Percentiles rank a stretch among this genome's conserved stretches.
Evolutionary conservation across 495 filamentous ascomycete species (phyloP).

Genomic region (Tuber microsphaerosporum): DNA sequence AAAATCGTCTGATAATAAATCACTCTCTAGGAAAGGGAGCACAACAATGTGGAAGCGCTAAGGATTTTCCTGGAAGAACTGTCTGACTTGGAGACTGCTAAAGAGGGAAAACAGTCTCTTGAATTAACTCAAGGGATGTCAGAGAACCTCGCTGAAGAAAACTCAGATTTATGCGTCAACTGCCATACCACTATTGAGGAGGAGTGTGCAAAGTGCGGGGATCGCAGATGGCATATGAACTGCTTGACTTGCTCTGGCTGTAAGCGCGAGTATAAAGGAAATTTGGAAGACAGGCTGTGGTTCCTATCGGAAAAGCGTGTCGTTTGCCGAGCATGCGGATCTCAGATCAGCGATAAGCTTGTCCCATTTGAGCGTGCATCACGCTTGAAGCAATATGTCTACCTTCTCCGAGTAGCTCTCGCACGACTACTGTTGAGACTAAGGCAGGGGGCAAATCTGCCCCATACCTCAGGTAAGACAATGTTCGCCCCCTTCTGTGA

Average conservation of each 20-base stretch:
- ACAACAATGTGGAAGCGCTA: conserved; percentile 63
- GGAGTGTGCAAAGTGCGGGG: conserved; percentile 65
- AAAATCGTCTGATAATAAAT: conserved; percentile 31
- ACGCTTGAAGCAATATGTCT: conserved; percentile 87
- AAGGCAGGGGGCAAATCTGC: conserved; percentile 69
- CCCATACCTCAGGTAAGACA: conserved; percentile 58
- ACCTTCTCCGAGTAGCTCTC: conserved; percentile 81
- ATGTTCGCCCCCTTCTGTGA: conserved; percentile 23
- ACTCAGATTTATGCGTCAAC: conserved; percentile 70
- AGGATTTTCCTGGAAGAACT: conserved; percentile 75
- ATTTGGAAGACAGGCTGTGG: conserved; percentile 59
- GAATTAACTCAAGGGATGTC: conserved; percentile 67
- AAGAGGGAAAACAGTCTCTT: conserved; percentile 63
- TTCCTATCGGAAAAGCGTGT: conserved; percentile 57
- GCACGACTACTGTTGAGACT: conserved; percentile 83
- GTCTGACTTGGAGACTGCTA: conserved; percentile 61
- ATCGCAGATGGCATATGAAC: conserved; percentile 72
- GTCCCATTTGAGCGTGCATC: conserved; percentile 59
- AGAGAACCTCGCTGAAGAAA: conserved; percentile 59
- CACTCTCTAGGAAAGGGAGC: conserved; percentile 61
- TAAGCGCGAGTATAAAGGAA: conserved; percentile 59
- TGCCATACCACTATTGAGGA: conserved; percentile 91
- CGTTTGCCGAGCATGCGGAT: conserved; percentile 63
- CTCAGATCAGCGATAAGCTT: conserved; percentile 48
- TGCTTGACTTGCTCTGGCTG: conserved; percentile 75